Percentiles rank a stretch among this genome's conserved stretches.
These are phyloP conservation scores for Moricandia arvensis DNA, from an alignment of 345 rosid genomes.

Conservation along the genomic window DNA sequence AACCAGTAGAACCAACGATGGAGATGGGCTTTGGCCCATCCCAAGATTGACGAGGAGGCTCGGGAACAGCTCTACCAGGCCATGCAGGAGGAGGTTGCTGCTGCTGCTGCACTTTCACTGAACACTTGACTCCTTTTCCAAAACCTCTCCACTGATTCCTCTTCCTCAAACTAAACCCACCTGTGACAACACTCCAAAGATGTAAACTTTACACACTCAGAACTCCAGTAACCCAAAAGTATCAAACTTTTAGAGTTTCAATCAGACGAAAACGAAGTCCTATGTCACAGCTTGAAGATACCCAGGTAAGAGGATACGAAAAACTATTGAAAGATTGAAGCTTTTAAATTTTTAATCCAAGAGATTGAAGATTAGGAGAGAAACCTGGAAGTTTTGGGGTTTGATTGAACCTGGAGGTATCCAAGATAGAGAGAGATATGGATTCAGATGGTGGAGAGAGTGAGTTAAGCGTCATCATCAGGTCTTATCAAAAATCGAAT, in stretches of 20 bases:
- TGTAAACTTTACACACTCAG: background rate
- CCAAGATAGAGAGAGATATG: conserved; percentile 62
- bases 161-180: conserved; percentile 56
- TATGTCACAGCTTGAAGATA: background rate
- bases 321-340: conserved; percentile 16
- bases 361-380: background rate
- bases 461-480: conserved; percentile 70
- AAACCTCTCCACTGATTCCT: conserved; percentile 41
- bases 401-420: conserved; percentile 48
- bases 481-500: conserved; percentile 17
- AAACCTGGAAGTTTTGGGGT: conserved; percentile 62
- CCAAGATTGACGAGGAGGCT: conserved; percentile 64
- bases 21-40: conserved; percentile 95
- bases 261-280: background rate
- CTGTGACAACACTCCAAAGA: conserved; percentile 38
- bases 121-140: conserved; percentile 65
- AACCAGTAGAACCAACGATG: conserved; percentile 91
- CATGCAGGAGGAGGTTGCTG: conserved; percentile 81
- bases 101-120: conserved; percentile 45
- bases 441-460: conserved; percentile 61
- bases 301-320: conserved; percentile 6
- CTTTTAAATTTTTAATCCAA: background rate
- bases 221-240: background rate
- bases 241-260: background rate
- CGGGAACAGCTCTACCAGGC: conserved; percentile 87